phyloP scores from a whole-genome alignment of 306 rosid genomes.

The Acacia acuminata region DNA sequence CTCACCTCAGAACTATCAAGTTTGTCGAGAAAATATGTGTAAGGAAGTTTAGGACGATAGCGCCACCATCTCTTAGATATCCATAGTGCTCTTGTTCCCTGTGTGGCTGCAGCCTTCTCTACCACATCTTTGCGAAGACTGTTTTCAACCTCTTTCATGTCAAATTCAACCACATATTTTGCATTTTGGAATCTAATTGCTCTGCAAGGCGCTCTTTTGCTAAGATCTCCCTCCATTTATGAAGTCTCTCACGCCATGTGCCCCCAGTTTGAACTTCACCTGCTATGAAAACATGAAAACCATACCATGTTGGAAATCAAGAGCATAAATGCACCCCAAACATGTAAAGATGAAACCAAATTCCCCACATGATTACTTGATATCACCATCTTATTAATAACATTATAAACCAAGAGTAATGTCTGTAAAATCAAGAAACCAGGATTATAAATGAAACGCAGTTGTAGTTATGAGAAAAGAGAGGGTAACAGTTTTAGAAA shows the following conservation, averaged over 20 bases:
- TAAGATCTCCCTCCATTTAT: conserved; percentile 78
- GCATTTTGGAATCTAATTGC: conserved; percentile 64
- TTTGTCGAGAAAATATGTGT: conserved; percentile 83
- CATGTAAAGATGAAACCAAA: conserved; percentile 25
- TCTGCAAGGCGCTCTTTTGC: conserved; percentile 63
- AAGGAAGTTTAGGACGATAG: conserved; percentile 93
- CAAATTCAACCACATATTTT: conserved; percentile 84
- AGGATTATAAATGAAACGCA: neutral
- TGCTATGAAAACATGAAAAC: conserved; percentile 38
- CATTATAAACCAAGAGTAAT: conserved; percentile 17
- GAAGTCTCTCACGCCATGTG: conserved; percentile 87
- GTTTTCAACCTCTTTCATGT: conserved; percentile 97
- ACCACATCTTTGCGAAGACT: conserved; percentile 90
- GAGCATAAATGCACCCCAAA: conserved; percentile 1
- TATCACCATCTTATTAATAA: conserved; percentile 28
- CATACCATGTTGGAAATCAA: neutral
- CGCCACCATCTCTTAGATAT: conserved; percentile 97
- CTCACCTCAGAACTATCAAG: conserved; percentile 91
- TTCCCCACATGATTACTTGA: conserved; percentile 1
- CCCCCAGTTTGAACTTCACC: conserved; percentile 50
- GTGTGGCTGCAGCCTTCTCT: conserved; percentile 59
- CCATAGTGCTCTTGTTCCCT: conserved; percentile 84
- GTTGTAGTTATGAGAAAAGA: neutral
- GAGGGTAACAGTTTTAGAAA: neutral
- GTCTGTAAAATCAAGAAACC: neutral